phyloP scores from a whole-genome alignment of 768 basidiomycete genomes.

The Porphyrellus cyaneotinctus region DNA sequence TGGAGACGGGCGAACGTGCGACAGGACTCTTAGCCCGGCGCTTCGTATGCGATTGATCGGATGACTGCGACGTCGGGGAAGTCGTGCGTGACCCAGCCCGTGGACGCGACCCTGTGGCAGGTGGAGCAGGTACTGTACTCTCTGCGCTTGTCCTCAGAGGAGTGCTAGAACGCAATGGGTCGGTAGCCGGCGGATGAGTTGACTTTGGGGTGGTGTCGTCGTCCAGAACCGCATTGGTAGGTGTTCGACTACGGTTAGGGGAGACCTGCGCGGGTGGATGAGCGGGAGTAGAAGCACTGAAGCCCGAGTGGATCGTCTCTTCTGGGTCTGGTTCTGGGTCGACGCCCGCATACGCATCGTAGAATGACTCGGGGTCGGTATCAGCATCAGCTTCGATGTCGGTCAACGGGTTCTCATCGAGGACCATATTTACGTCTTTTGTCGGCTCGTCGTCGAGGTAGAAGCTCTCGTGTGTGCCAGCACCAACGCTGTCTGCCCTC shows the following conservation, averaged over 20 bases:
- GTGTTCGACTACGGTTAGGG: constrained; percentile 41
- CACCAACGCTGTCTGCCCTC: constrained; percentile 63
- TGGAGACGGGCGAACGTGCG: constrained; percentile 34
- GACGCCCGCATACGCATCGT: constrained; percentile 30
- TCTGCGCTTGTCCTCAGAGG: constrained; percentile 39
- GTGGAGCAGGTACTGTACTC: constrained; percentile 35
- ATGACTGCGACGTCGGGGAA: constrained; percentile 28
- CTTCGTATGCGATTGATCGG: constrained; percentile 38
- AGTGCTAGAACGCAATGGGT: constrained; percentile 41
- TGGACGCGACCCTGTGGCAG: constrained; percentile 27
- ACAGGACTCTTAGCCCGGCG: constrained; percentile 47
- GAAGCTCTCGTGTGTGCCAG: constrained; percentile 57
- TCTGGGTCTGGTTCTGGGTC: constrained; percentile 22
- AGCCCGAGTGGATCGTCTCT: constrained; percentile 11
- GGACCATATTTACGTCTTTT: constrained; percentile 47
- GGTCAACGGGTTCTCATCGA: constrained; percentile 73
- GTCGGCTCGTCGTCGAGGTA: constrained; percentile 61
- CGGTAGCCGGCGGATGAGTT: constrained; percentile 38
- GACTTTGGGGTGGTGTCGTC: constrained; percentile 40
- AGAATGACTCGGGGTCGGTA: constrained; percentile 38
- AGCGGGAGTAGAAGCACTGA: constrained; percentile 18
- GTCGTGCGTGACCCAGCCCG: constrained; percentile 24
- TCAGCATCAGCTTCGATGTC: constrained; percentile 62
- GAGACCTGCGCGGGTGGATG: constrained; percentile 19
- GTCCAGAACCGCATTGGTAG: constrained; percentile 36